Evolutionary conservation across 768 basidiomycete species (phyloP), one percentile per base, ranked within the genome.

Genomic region (Strobilomyces confusus): DNA sequence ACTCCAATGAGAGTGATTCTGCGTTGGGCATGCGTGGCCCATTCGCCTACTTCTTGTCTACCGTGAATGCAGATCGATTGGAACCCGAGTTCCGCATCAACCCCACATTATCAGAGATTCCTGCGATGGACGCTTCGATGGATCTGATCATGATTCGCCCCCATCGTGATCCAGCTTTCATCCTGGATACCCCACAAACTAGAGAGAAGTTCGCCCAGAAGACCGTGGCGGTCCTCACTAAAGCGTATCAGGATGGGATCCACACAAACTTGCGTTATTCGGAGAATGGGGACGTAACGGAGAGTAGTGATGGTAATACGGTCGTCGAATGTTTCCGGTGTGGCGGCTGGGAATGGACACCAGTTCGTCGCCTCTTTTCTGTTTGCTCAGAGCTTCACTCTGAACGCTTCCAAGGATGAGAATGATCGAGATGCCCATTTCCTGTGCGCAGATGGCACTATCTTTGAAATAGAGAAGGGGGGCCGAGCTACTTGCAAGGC

Each of bases 301-400:
- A 69, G 0, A 73, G 73, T n/a, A 76, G 74, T 12, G 69, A 73
- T 7, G 82, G 85, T 13, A 73, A 73, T 15, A 57, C 72, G 1
- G 80, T 91, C 5, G 82, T 92, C 0, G 94, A 97, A 68, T 89
- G 89, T 60, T 76, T 85, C 47, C 78, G 92, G 23, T 87, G 84
- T 59, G 80, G 79, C 15, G 85, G 85, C 8, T 95, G 92, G 85
- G 84, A 88, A 59, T 97, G 94, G 94, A 75, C 74, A 38, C 94
- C 93, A 19, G 91, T 92, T 63, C 63, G 83, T 73, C 34, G 5
- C 29, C 29, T 30, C 22, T 25, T 20, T 55, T 52, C 33, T 42
- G 42, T 52, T 42, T 19, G 44, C 37, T 26, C 40, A 5, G 34
- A 51, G 32, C 49, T 11, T 4, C 11, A 42, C 19, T 51, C 19